Evolutionary conservation across 2,329 filamentous ascomycete species (phyloP), one percentile per base, ranked within the genome.

Genomic region (Arthrobotrys iridis): DNA sequence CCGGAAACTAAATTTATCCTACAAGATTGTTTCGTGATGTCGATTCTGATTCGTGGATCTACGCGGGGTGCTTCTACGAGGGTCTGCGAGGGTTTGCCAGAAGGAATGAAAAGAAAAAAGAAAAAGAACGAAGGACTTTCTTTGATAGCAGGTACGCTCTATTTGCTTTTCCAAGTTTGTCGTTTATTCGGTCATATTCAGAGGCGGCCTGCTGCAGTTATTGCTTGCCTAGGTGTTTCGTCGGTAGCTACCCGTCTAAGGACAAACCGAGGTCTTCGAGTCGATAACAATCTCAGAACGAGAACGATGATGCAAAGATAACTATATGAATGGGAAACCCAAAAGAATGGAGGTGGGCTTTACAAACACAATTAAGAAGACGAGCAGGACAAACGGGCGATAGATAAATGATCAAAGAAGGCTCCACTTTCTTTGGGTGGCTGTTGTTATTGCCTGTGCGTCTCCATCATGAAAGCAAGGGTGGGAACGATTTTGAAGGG

Each of bases 401-500:
- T 66, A 66, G 50, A 66, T 66, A 52, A 52, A 66, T 50, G 62
- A 22, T 59, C 35, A 10, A 55, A 43, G 35, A 28, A 46, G 24
- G 43, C 65, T 70, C 55, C 55, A 62, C 65, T 59, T 59, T 59
- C 45, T 55, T 37, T 52, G 7, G 45, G 65, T 55, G 65, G 45
- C 65, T 57, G 33, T 57, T 41, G 5, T 64, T 55, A 43, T 62
- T 63, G 50, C 20, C 35, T 43, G 43, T 35, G 55, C 28, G 46
- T 50, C 46, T 48, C 37, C 37, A 55, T 71, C 37, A 15, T 45
- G 41, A 22, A 45, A 48, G 55, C 71, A 75, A 75, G 71, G 63
- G 63, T 68, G 45, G 41, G n/a, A n/a, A 33, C 22, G 57, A 62
- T 22, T n/a, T n/a, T 52, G 48, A 55, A 48, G 58, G 41, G 37